Evolutionary conservation across 495 filamentous ascomycete genomes (phyloP).

Genomic region (Penicillium cinerascens): DNA sequence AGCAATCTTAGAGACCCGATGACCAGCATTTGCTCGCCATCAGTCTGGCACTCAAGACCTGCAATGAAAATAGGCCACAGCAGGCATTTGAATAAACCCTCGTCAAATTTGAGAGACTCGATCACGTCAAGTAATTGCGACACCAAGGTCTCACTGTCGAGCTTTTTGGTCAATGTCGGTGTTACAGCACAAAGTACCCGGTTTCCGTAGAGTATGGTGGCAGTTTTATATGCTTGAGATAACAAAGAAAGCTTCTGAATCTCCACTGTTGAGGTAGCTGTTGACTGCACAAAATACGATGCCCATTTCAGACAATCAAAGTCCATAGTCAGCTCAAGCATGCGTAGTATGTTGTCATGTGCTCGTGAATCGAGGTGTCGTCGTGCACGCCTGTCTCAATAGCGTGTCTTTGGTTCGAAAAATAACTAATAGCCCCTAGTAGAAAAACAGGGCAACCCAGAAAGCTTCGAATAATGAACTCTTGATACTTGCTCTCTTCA

Average conservation of each 20-base stretch:
- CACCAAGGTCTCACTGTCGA: conserved; percentile 24
- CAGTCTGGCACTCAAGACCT: conserved; percentile 34
- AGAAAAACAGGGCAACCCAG: conserved; percentile 26
- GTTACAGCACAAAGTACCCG: conserved; percentile 12
- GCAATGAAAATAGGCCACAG: conserved; percentile 53
- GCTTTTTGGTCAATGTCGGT: neutral
- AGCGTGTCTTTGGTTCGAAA: conserved; percentile 18
- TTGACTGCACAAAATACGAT: conserved; percentile 24
- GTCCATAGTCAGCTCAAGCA: conserved; percentile 9
- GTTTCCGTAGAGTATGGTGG: conserved; percentile 14
- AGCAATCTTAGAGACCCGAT: conserved; percentile 11
- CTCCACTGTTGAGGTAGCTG: conserved; percentile 18
- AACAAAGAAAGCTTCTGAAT: conserved; percentile 4
- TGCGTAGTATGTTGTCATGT: conserved; percentile 4
- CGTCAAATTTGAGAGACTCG: conserved; percentile 37
- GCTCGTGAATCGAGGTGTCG: neutral
- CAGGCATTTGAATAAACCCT: conserved; percentile 47
- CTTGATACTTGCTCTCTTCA: neutral
- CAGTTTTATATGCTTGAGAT: conserved; percentile 17
- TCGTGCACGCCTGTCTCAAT: conserved; percentile 5
- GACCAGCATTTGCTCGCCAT: conserved; percentile 8
- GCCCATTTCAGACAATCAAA: conserved; percentile 23
- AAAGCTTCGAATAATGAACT: conserved; percentile 20
- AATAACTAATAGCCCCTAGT: conserved; percentile 16
- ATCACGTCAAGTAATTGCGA: conserved; percentile 35